These are phyloP conservation scores for Blepharisma japonicum DNA, from an alignment of 73 alveolate species.

Conservation along the genomic window DNA sequence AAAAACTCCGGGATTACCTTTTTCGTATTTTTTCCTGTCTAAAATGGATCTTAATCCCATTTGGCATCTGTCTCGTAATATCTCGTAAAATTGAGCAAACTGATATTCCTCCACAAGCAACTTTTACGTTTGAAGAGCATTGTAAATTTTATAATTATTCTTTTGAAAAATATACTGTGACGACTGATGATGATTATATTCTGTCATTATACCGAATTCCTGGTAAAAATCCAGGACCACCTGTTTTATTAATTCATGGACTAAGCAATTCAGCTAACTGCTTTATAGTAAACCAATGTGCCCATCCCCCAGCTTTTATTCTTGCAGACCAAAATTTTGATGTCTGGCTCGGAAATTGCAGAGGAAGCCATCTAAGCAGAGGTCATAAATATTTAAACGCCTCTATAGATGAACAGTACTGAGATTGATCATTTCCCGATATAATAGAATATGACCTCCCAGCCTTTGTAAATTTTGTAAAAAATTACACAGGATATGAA, in stretches of 20 bases:
- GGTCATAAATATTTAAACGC: slow-evolving; percentile 42
- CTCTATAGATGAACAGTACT: slow-evolving; percentile 44
- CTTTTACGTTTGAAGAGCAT: not conserved
- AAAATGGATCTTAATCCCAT: not conserved
- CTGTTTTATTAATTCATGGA: slow-evolving; percentile 80
- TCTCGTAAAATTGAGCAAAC: not conserved
- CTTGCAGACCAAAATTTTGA: slow-evolving; percentile 72
- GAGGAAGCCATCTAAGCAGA: slow-evolving; percentile 78
- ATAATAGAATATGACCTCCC: slow-evolving; percentile 66
- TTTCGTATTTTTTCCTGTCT: not conserved
- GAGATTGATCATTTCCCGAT: slow-evolving; percentile 64
- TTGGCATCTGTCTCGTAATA: not conserved
- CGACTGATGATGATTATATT: slow-evolving; percentile 8
- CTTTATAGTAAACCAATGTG: slow-evolving; percentile 63
- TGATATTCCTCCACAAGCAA: not conserved
- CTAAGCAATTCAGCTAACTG: slow-evolving; percentile 72
- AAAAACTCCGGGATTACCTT: too few species aligned
- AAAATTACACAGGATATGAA: slow-evolving; percentile 37
- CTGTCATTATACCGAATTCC: not conserved
- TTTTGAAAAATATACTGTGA: slow-evolving; percentile 9
- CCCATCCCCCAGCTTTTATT: slow-evolving; percentile 65
- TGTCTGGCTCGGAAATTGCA: slow-evolving; percentile 77
- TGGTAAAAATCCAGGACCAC: not conserved
- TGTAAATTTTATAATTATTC: not conserved
- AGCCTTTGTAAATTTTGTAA: slow-evolving; percentile 51